phyloP scores from a whole-genome alignment of 768 basidiomycete genomes.

The Rossbeevera mucosa region DNA sequence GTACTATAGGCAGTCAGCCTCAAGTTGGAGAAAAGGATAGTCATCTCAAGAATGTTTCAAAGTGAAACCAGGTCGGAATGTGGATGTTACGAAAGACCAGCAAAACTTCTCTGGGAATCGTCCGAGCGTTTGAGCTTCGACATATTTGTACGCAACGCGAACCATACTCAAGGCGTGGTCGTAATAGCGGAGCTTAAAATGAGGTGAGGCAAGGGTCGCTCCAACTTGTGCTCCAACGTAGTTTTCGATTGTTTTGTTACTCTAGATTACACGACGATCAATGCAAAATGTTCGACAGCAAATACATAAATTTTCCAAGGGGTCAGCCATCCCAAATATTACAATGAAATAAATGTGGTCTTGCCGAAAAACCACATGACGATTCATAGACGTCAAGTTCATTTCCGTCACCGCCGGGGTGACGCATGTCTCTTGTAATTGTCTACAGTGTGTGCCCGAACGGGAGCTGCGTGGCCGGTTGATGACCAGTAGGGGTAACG shows the following conservation, averaged over 20 bases:
- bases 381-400: constrained; percentile 6
- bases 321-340: constrained; percentile 6
- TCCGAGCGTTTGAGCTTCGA: constrained; percentile 5
- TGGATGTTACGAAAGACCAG: constrained; percentile 2
- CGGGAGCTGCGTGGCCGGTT: constrained; percentile 18
- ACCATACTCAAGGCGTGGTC: neutral
- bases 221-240: neutral
- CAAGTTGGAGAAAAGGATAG: constrained; percentile 55
- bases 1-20: constrained; percentile 50
- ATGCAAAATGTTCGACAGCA: constrained; percentile 2
- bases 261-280: constrained; percentile 15
- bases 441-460: constrained; percentile 30
- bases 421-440: constrained; percentile 40
- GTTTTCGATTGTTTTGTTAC: neutral
- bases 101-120: constrained; percentile 15
- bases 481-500: constrained; percentile 20
- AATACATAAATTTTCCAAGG: constrained; percentile 6
- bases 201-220: neutral
- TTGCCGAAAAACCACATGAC: constrained; percentile 7
- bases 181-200: constrained; percentile 13
- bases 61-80: constrained; percentile 3
- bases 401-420: constrained; percentile 39
- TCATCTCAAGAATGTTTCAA: constrained; percentile 39
- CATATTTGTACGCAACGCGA: constrained; percentile 14
- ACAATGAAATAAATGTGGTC: constrained; percentile 6